Evolutionary conservation across 208 protist species (phyloP).

Genomic region (Trypanosoma congolense): DNA sequence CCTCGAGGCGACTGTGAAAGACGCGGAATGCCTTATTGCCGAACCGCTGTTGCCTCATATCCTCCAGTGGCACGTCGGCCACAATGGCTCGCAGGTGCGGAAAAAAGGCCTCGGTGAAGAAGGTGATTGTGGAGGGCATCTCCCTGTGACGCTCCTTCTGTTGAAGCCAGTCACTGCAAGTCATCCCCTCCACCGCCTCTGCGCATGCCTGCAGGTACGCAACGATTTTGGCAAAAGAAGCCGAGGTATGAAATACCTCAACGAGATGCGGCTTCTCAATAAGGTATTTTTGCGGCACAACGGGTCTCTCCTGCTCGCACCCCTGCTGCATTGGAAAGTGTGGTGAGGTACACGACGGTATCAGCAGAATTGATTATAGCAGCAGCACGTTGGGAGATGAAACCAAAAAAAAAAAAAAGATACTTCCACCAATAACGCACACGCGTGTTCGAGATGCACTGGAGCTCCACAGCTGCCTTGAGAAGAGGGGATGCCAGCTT

Average conservation of each 20-base stretch:
- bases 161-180: slow-evolving; percentile 16
- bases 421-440: too few species aligned
- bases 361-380: too few species aligned
- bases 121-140: slow-evolving; percentile 33
- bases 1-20: slow-evolving; percentile 64
- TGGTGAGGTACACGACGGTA: too few species aligned
- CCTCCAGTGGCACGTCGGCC: slow-evolving; percentile 67
- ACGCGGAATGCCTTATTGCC: slow-evolving; percentile 80
- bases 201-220: slow-evolving; percentile 54
- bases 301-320: background rate
- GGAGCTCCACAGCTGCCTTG: too few species aligned
- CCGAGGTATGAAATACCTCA: slow-evolving; percentile 49
- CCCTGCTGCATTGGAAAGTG: too few species aligned
- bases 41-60: slow-evolving; percentile 78
- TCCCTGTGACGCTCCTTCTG: slow-evolving; percentile 12
- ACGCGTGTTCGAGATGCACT: too few species aligned
- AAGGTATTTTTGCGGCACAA: slow-evolving; percentile 54
- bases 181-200: slow-evolving; percentile 28
- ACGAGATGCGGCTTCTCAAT: slow-evolving; percentile 57
- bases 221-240: slow-evolving; percentile 65
- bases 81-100: slow-evolving; percentile 46
- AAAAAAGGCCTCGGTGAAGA: slow-evolving; percentile 49
- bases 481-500: too few species aligned
- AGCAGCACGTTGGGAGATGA: too few species aligned
- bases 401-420: too few species aligned